Conservation (phyloP, 2,329 filamentous ascomycete genomes). For the Calonectria hawksworthii region DNA sequence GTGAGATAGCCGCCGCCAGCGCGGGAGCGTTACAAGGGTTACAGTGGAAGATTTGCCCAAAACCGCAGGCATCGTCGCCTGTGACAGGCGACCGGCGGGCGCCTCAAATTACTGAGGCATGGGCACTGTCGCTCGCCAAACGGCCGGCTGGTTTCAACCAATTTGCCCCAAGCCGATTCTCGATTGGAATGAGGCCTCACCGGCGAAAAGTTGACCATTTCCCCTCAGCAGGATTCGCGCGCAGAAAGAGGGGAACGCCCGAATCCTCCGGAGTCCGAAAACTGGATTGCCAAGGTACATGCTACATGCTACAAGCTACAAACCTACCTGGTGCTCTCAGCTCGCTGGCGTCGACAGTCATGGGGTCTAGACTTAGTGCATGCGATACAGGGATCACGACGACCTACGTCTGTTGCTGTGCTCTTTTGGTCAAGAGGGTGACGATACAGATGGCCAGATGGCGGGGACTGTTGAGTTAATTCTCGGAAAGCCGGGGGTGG, state of each 20-base stretch:
- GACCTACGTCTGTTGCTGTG: conserved; percentile 3
- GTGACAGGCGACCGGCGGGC: neutral
- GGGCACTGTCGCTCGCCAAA: neutral
- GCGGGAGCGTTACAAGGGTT: neutral
- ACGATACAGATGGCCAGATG: neutral
- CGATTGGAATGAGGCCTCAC: no score
- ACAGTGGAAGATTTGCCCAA: neutral
- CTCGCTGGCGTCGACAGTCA: conserved; percentile 9
- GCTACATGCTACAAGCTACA: neutral
- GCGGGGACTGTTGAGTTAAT: conserved; percentile 1
- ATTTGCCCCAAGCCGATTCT: neutral
- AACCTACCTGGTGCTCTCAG: neutral
- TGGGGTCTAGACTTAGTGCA: conserved; percentile 18
- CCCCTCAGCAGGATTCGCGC: neutral
- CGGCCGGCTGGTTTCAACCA: neutral
- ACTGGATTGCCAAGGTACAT: conserved; percentile 1
- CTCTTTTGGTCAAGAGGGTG: conserved; percentile 5
- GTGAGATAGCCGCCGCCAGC: conserved; percentile 16
- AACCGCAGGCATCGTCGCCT: neutral
- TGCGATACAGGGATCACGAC: conserved; percentile 13
- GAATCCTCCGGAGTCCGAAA: neutral
- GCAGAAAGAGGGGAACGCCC: conserved; percentile 4
- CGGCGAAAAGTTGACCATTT: neutral
- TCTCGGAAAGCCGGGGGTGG: neutral
- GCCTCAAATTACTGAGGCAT: neutral